Evolutionary conservation across 2,329 filamentous ascomycete species (phyloP), one percentile per base, ranked within the genome.

Genomic region (Phialocephala subalpina): DNA sequence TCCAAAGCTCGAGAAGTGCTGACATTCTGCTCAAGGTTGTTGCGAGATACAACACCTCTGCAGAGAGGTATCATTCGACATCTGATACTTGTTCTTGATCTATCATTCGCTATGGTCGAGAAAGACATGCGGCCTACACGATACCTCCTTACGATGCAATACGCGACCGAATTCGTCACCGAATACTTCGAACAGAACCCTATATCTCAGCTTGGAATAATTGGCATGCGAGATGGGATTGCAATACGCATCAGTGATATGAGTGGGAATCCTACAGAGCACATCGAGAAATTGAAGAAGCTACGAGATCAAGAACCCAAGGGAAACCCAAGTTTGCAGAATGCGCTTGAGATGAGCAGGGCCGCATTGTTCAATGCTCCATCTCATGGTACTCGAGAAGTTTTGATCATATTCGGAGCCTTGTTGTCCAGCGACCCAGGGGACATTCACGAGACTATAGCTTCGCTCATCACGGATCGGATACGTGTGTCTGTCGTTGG

Each of bases 181-280:
- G 95, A 97, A 78, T 99, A 93, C 80, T 99, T 98, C 77, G 96
- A 98, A 80, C 96, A 99, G 80, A 99, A 99, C 75, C 96, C 96
- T 12, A 98, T 99, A 71, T 97, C 94, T 11, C 96, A 99, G 80
- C 87, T 99, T 64, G 94, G 92, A 27, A 91, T 99, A 35, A 83
- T 99, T 45, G 95, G 92, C 59, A 97, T 98, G 92, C 88, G 92
- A 68, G 96, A 98, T 77, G 96, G 96, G 18, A 84, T 98, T 18
- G 94, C 94, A 1, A 83, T 97, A 27, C 85, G 92, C 45, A 87
- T 99, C 69, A 96, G 92, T 76, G 93, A 97, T 75, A 90, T 98
- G 83, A 91, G 92, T 63, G 96, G 96, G 11, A 97, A 97, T 76
- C 94, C 95, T 2, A 90, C 90, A 9, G 93, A 97, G 67, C 96